phyloP scores from a whole-genome alignment of 2,329 filamentous ascomycete genomes.

The Fusarium virguliforme region DNA sequence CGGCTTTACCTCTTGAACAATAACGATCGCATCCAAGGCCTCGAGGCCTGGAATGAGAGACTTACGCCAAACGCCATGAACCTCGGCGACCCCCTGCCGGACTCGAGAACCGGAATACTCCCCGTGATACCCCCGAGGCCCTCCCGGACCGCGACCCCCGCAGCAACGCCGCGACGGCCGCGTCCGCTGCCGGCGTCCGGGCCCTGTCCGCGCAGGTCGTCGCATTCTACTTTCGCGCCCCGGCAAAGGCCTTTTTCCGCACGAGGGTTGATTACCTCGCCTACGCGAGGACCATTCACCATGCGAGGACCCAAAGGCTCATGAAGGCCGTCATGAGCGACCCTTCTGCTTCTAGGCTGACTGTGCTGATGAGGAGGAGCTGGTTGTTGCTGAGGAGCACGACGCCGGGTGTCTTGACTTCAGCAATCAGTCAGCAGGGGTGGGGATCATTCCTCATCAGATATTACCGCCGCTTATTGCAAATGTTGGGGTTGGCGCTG shows the following conservation, averaged over 20 bases:
- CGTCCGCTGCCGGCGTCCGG: constrained; percentile 88
- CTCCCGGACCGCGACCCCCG: constrained; percentile 65
- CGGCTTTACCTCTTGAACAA: constrained; percentile 10
- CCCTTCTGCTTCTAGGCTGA: constrained; percentile 54
- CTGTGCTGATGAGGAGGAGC: constrained; percentile 58
- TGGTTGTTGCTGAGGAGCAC: constrained; percentile 73
- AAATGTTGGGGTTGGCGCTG: constrained; percentile 81
- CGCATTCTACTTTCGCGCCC: constrained; percentile 92
- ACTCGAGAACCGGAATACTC: constrained; percentile 56
- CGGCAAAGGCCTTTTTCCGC: constrained; percentile 93
- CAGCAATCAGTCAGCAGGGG: constrained; percentile 78
- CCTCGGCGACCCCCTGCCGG: constrained; percentile 51
- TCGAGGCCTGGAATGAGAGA: constrained; percentile 52
- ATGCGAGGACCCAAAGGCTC: constrained; percentile 61
- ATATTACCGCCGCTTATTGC: constrained; percentile 83
- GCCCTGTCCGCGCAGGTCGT: constrained; percentile 87
- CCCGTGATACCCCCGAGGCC: constrained; percentile 62
- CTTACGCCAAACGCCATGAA: constrained; percentile 54
- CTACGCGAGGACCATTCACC: constrained; percentile 69
- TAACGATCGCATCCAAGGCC: no score
- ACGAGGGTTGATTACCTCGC: constrained; percentile 87
- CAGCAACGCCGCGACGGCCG: constrained; percentile 75
- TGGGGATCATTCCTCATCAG: constrained; percentile 83
- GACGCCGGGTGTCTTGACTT: constrained; percentile 78
- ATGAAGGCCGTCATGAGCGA: constrained; percentile 57